Conservation (phyloP, 805 yeast genomes). For the Cyberlindnera sargentensis region DNA sequence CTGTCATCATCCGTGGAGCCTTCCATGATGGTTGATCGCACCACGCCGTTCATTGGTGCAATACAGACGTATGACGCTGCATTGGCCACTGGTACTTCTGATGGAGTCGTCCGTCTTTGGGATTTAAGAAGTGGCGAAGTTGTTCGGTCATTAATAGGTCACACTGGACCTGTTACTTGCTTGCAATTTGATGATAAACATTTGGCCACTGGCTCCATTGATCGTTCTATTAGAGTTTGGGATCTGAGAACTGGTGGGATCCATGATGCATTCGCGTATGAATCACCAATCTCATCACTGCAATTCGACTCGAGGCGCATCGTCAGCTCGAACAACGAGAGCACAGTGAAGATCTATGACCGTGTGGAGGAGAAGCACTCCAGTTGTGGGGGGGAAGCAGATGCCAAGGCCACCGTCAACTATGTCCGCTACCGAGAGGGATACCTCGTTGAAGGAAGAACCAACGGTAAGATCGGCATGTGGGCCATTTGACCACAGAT, state of each 20-base stretch:
- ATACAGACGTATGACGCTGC: constrained; percentile 72
- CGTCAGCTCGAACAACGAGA: constrained; percentile 44
- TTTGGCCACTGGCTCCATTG: constrained; percentile 56
- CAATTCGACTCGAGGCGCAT: constrained; percentile 55
- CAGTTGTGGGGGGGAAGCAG: constrained; percentile 39
- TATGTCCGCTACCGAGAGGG: constrained; percentile 51
- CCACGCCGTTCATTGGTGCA: constrained; percentile 49
- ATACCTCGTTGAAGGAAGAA: constrained; percentile 58
- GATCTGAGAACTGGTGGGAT: constrained; percentile 64
- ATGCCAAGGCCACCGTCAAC: constrained; percentile 27
- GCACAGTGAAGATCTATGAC: constrained; percentile 50
- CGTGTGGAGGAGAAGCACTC: constrained; percentile 47
- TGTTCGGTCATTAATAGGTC: constrained; percentile 55
- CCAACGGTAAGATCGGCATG: constrained; percentile 51
- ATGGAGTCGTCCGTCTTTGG: constrained; percentile 71
- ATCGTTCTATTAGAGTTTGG: constrained; percentile 63
- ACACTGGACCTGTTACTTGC: constrained; percentile 60
- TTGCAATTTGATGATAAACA: constrained; percentile 63
- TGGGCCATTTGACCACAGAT: constrained; percentile 43
- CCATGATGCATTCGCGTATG: constrained; percentile 54
- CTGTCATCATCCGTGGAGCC: constrained; percentile 12
- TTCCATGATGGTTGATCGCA: constrained; percentile 7
- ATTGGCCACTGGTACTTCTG: constrained; percentile 70
- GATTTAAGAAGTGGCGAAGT: constrained; percentile 67
- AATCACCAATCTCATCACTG: constrained; percentile 45